Evolutionary conservation across 208 protist species (phyloP).

Genomic region (Kentomonas sorsogonicus): DNA sequence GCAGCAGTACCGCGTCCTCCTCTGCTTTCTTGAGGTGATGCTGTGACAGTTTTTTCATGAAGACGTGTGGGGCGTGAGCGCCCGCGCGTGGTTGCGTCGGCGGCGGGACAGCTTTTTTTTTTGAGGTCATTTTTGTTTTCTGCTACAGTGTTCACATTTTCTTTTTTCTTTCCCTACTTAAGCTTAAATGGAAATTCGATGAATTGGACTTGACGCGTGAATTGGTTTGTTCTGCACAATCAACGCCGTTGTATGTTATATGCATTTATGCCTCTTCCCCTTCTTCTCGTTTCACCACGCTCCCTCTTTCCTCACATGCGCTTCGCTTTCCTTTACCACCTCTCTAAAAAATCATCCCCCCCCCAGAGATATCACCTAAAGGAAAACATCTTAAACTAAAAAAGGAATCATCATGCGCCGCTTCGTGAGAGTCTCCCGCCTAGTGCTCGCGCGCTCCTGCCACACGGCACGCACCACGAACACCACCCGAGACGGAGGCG

Average conservation of each 20-base stretch:
- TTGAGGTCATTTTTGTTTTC: background rate
- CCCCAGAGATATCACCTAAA: no score
- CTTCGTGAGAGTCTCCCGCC: no score
- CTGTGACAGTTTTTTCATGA: no score
- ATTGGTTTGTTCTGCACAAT: background rate
- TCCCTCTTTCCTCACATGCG: background rate
- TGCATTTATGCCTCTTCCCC: slow-evolving; percentile 1
- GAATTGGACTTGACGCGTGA: background rate
- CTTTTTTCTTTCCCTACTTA: slow-evolving; percentile 3
- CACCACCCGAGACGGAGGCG: no score
- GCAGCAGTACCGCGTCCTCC: slow-evolving; percentile 42
- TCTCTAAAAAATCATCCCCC: no score
- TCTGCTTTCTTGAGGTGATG: slow-evolving; percentile 22
- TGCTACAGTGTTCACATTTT: slow-evolving; percentile 2
- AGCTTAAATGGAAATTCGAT: background rate
- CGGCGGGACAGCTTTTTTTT: background rate
- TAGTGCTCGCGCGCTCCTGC: no score
- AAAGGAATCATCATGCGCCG: no score
- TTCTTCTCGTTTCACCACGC: slow-evolving; percentile 3
- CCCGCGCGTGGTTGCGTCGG: no score
- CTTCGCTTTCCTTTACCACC: background rate
- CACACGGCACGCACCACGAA: no score
- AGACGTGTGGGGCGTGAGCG: no score
- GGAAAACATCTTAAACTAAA: no score
- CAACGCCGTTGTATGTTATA: background rate